These are phyloP conservation scores for Kwoniella mangroviensis DNA, from an alignment of 768 basidiomycete genomes.

Conservation along the genomic window DNA sequence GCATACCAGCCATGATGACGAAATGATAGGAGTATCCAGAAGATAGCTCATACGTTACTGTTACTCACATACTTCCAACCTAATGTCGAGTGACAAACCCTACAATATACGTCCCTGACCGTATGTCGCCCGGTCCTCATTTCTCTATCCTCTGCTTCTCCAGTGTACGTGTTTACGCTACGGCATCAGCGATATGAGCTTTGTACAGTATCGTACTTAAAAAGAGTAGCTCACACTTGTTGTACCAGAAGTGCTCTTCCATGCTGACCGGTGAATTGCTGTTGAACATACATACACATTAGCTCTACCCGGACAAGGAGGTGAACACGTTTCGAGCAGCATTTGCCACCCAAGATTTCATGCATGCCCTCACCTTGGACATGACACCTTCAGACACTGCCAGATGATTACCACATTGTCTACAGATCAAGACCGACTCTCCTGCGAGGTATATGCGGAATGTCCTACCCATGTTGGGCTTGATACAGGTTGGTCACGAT, in stretches of 20 bases:
- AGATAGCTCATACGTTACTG: too few species aligned
- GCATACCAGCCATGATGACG: constrained; percentile 1
- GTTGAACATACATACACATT: constrained; percentile 6
- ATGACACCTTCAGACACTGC: constrained; percentile 51
- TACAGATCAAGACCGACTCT: constrained; percentile 52
- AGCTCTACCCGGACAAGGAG: constrained; percentile 16
- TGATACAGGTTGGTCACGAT: background rate
- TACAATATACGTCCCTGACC: constrained; percentile 92
- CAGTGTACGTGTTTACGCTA: constrained; percentile 89
- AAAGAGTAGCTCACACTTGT: constrained; percentile 71
- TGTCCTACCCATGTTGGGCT: constrained; percentile 43
- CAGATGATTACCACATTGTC: constrained; percentile 54
- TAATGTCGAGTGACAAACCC: constrained; percentile 80
- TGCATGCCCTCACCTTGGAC: constrained; percentile 37
- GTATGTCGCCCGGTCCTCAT: constrained; percentile 98
- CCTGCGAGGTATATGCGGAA: constrained; percentile 55
- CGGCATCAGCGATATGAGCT: constrained; percentile 14
- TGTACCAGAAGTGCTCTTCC: constrained; percentile 94
- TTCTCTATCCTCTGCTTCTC: constrained; percentile 83
- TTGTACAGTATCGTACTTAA: background rate
- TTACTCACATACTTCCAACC: constrained; percentile 96
- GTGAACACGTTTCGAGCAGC: background rate
- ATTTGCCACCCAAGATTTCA: constrained; percentile 13
- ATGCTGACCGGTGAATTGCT: constrained; percentile 98
- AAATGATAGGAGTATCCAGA: background rate